Percentiles rank a stretch among this genome's conserved stretches.
These are phyloP conservation scores for Zasmidium angulare DNA, from an alignment of 2,329 filamentous ascomycete genomes.

Conservation along the genomic window DNA sequence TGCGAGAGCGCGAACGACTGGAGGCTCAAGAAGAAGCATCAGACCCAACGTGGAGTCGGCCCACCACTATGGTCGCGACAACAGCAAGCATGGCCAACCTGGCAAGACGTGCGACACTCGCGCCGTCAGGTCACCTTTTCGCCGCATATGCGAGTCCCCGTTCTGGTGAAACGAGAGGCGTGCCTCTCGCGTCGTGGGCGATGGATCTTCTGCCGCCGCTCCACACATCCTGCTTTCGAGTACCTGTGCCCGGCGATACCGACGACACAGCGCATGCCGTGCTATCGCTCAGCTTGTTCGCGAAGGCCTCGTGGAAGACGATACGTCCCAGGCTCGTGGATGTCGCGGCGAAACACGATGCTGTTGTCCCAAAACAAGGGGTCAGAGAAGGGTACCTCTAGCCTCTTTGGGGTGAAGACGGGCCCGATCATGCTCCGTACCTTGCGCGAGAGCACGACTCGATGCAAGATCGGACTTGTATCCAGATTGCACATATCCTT, in stretches of 20 bases:
- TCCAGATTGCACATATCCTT: background rate
- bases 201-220: background rate
- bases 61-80: constrained; percentile 20
- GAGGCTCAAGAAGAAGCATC: background rate
- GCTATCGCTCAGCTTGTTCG: constrained; percentile 4
- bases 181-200: constrained; percentile 2
- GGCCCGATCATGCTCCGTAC: background rate
- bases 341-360: background rate
- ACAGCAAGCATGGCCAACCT: constrained; percentile 17
- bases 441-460: background rate
- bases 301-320: constrained; percentile 6
- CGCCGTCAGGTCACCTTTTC: constrained; percentile 18
- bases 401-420: background rate
- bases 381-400: background rate
- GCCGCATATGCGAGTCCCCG: constrained; percentile 19
- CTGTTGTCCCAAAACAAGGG: constrained; percentile 1
- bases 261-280: background rate
- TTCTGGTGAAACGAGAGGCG: constrained; percentile 18
- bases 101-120: constrained; percentile 19
- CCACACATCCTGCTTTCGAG: background rate
- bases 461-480: background rate
- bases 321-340: background rate
- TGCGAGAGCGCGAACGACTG: background rate
- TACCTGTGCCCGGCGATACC: background rate
- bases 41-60: constrained; percentile 1